Evolutionary conservation across 208 protist species (phyloP), one percentile per base, ranked within the genome.

Genomic region (Wallacemonas collosoma): DNA sequence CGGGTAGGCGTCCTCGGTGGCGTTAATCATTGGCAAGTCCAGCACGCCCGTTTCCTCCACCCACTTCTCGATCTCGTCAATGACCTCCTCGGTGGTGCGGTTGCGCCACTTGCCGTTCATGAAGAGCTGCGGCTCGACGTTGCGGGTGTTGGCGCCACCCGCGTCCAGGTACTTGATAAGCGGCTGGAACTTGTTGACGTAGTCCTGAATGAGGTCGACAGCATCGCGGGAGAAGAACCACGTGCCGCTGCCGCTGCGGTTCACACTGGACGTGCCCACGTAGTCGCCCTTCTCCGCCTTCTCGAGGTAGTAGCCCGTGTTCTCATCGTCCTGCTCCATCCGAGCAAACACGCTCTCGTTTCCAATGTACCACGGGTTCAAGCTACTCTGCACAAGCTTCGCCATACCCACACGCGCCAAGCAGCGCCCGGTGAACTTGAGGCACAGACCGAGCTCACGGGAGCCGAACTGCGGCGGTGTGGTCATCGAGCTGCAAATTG

Each of bases 201-300:
- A 97, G 43, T 75, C 73, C 15, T 68, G 57, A 38, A 97, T 79
- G 38, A 96, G 58, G 8, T 81, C 63, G 55, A 93, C 69, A 26
- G 89, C 90, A 14, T 80, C 75, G 17, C 74, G 76, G 5, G 93
- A 96, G 71, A 97, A 83, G 75, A 86, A 89, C 93, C 93, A 97
- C 36, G 82, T 87, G 15, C 82, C 86, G 75, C 77, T 50, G 69
- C 76, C 77, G 47, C 64, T 67, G 70, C 83, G 80, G 68, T 87
- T 79, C 58, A 67, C 77, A 70, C 77, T 77, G 39, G 80, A 87
- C 47, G 77, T 80, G 41, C 84, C 82, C 2, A 81, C 47, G 40
- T 83, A 87, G 55, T 96, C 88, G 53, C 78, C 79, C 74, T 85
- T 88, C 73, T 89, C 84, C 12, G 75, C 71, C 71, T 77, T 86